Evolutionary conservation across 2,329 filamentous ascomycete species (phyloP).

Genomic region (Colletotrichum sp.): DNA sequence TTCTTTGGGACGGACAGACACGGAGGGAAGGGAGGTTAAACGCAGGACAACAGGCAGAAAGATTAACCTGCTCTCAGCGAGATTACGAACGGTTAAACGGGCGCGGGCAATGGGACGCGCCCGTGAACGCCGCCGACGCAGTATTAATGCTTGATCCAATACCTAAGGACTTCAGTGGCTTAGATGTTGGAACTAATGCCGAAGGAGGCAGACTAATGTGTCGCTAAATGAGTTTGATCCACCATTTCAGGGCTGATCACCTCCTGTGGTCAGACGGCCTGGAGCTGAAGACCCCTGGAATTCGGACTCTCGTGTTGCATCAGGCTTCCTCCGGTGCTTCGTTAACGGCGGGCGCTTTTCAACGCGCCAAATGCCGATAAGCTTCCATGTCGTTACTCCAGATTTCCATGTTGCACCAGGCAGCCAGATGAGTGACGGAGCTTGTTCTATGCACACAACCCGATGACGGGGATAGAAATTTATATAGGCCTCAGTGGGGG

Average conservation of each 20-base stretch:
- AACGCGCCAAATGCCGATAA: neutral
- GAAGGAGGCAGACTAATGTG: neutral
- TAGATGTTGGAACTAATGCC: neutral
- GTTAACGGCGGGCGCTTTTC: neutral
- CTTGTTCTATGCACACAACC: neutral
- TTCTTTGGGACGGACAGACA: slow-evolving; percentile 1
- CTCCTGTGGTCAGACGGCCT: neutral
- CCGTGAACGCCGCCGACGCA: neutral
- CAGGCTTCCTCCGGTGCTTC: neutral
- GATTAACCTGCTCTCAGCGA: neutral
- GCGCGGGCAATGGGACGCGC: neutral
- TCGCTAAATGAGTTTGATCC: neutral
- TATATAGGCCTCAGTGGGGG: neutral
- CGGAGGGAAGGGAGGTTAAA: neutral
- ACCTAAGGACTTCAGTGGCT: slow-evolving; percentile 2
- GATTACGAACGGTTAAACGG: neutral
- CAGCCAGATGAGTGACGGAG: neutral
- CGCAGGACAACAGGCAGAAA: neutral
- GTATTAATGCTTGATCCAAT: neutral
- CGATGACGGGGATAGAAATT: neutral
- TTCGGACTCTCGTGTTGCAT: neutral
- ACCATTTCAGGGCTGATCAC: neutral
- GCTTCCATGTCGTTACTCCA: neutral
- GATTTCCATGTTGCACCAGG: neutral
- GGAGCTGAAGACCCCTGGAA: neutral